Percentiles rank a stretch among this genome's conserved stretches.
phyloP scores from a whole-genome alignment of 192 early-diverging fungal genomes.

The Rhizoclosmatium sp. region DNA sequence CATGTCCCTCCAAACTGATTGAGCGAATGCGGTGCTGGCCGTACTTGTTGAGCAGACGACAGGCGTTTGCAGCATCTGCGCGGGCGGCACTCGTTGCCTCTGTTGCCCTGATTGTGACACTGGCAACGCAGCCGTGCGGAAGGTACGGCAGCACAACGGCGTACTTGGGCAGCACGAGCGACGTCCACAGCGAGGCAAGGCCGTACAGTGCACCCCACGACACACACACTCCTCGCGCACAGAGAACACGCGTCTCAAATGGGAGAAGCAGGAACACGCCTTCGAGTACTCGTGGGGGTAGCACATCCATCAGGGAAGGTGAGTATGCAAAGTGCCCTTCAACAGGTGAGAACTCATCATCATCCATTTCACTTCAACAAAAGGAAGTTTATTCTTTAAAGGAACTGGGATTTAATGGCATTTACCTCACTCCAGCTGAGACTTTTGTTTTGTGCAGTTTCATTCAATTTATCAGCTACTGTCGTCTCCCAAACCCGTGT shows the following conservation, averaged over 20 bases:
- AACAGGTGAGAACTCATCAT: too few species aligned
- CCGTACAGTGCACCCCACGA: conserved; percentile 20
- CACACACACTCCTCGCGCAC: conserved; percentile 23
- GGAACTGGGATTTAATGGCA: too few species aligned
- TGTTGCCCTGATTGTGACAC: not conserved
- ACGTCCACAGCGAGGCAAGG: not conserved
- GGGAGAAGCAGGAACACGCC: not conserved
- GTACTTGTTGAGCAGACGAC: conserved; percentile 14
- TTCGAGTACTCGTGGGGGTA: not conserved
- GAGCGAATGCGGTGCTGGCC: conserved; percentile 19
- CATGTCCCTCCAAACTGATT: conserved; percentile 23
- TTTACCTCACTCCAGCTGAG: too few species aligned
- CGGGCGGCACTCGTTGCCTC: not conserved
- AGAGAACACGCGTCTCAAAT: not conserved
- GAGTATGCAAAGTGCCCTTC: not conserved
- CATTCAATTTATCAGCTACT: too few species aligned
- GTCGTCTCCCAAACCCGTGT: too few species aligned
- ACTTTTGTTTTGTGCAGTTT: too few species aligned
- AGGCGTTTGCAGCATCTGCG: not conserved
- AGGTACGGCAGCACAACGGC: conserved; percentile 20
- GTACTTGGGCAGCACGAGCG: conserved; percentile 5
- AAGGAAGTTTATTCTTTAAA: too few species aligned
- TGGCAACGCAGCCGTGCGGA: conserved; percentile 7
- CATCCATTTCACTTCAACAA: too few species aligned
- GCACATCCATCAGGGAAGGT: not conserved